Base-by-base conservation (phyloP, 163 green algal genomes). In the Scenedesmus sp. region DNA sequence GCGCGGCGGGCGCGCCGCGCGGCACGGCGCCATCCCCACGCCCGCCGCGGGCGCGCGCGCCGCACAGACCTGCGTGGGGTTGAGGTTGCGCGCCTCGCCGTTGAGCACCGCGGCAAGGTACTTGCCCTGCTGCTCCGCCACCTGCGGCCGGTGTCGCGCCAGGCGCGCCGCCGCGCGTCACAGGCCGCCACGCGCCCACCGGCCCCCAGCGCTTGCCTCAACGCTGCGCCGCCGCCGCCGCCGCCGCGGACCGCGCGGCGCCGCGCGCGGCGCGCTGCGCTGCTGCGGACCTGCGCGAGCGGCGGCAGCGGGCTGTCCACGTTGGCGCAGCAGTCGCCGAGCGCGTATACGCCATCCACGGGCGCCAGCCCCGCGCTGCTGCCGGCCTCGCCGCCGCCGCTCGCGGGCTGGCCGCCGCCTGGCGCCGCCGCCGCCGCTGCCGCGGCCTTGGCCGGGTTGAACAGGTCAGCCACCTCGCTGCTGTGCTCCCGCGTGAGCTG, bases 71-170 rank as follows among this genome's bases (percentile, higher is more conserved):
- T 53, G 39, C 0, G 11, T 45, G 1, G 70, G 54, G 39, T 67
- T 56, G 17, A 72, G 44, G 72, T 80, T 72, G n/a, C 26, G 71
- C 17, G 63, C 75, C 44, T 85, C 63, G 18, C 42, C 78, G 60
- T 98, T 96, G 4, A 98, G 86, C 22, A 77, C 14, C 5, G 36
- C 50, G 0, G 94, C 93, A 26, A 98, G 81, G 85, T 96, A 98
- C 60, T 86, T 87, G 42, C 93, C 94, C 84, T 98, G 92, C 86
- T 97, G 94, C 86, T 97, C 94, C 9, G 94, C 94, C 33, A 98
- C 94, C 89, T 97, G 91, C 3, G n/a, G 7, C 7, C 39, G 39
- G 50, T 58, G 50, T 28, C 15, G 18, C 4, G 4, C 10, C 50
- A 58, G n/a, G n/a, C n/a, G n/a, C n/a, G n/a, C n/a, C n/a, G n/a